A percentile compares a stretch with the other conserved stretches of the same genome.
These are phyloP conservation scores for Graphium sp. DNA, from an alignment of 2,329 filamentous ascomycete genomes.

Conservation along the genomic window DNA sequence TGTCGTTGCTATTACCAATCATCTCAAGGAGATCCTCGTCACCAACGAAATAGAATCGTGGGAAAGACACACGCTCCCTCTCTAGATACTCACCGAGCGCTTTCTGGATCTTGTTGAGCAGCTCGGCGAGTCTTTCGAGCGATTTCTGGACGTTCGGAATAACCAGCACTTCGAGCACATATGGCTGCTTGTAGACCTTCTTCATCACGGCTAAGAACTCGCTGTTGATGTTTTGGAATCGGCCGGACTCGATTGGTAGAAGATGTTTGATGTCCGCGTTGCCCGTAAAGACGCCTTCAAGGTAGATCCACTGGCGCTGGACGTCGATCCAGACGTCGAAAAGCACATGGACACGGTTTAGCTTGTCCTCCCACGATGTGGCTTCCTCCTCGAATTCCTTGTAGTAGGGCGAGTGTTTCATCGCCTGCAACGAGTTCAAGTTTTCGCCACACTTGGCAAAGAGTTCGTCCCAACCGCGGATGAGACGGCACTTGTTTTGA, in stretches of 20 bases:
- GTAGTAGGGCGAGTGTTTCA: constrained; percentile 98
- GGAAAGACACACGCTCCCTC: constrained; percentile 92
- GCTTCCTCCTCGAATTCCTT: constrained; percentile 99
- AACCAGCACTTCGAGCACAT: constrained; percentile 86
- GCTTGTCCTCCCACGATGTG: constrained; percentile 89
- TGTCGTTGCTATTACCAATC: constrained; percentile 98
- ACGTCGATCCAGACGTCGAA: constrained; percentile 99
- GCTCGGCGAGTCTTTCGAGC: constrained; percentile 83
- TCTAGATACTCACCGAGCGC: constrained; percentile 96
- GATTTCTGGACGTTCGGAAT: constrained; percentile 95
- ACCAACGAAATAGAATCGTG: constrained; percentile 97
- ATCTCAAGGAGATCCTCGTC: constrained; percentile 98
- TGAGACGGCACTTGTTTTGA: constrained; percentile 93
- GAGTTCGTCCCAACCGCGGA: constrained; percentile 93
- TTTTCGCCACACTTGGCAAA: constrained; percentile 99
- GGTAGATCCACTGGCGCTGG: constrained; percentile 98
- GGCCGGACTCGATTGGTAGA: constrained; percentile 84
- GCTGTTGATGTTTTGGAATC: constrained; percentile 98
- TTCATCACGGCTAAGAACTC: constrained; percentile 99
- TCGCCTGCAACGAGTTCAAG: constrained; percentile 89
- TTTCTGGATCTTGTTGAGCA: constrained; percentile 98
- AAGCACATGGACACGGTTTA: constrained; percentile 90
- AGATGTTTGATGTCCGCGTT: constrained; percentile 98
- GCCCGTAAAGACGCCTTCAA: constrained; percentile 96
- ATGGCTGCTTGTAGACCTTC: constrained; percentile 93